Conservation (phyloP, 148 eudicot species). For the Spergularia bocconei region DNA sequence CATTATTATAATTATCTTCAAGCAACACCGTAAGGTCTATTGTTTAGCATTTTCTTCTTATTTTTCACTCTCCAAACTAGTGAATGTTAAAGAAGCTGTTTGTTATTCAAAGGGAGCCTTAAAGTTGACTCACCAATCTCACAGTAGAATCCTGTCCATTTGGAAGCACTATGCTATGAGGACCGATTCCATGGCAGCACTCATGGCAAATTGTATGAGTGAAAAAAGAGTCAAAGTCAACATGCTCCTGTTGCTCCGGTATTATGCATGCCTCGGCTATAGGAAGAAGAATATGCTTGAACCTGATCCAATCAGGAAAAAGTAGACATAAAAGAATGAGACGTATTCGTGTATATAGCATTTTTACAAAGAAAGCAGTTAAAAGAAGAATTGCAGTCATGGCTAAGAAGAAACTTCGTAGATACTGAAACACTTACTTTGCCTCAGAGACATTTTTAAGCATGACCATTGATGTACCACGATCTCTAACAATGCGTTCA, state of each 20-base stretch:
- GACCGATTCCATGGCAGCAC: constrained; percentile 99
- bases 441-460: constrained; percentile 98
- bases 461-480: constrained; percentile 97
- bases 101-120: not conserved
- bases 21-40: not conserved
- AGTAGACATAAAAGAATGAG: constrained; percentile 11
- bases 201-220: constrained; percentile 98
- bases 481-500: constrained; percentile 90
- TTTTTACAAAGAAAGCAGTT: not conserved
- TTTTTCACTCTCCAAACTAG: not conserved
- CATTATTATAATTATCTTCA: not conserved
- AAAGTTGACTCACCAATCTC: constrained; percentile 66
- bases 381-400: constrained; percentile 11
- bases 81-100: not conserved
- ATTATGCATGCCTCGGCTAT: constrained; percentile 72
- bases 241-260: constrained; percentile 69
- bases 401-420: not conserved
- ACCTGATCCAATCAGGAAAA: constrained; percentile 45
- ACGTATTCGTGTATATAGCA: not conserved
- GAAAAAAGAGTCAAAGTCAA: constrained; percentile 94
- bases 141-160: constrained; percentile 84
- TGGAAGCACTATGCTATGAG: constrained; percentile 88
- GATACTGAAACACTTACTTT: constrained; percentile 49
- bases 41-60: not conserved
- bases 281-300: constrained; percentile 89